Evolutionary conservation across 129 eudicot species (phyloP).

Genomic region (Lonicera japonica): DNA sequence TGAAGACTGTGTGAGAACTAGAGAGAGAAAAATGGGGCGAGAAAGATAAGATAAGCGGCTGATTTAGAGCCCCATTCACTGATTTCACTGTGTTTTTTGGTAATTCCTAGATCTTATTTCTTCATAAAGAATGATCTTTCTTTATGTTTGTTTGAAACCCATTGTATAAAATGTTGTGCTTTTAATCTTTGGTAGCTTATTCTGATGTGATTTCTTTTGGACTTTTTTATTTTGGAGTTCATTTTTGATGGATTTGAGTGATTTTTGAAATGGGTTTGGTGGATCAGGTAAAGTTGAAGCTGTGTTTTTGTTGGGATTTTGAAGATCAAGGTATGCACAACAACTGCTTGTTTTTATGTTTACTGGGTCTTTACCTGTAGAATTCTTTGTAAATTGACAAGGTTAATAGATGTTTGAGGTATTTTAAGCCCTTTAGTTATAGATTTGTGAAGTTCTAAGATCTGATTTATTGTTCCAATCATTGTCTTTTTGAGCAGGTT

Average conservation of each 20-base stretch:
- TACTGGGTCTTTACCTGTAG: background rate
- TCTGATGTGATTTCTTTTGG: background rate
- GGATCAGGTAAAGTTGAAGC: constrained; percentile 1
- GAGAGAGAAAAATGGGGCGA: constrained; percentile 6
- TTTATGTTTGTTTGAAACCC: constrained; percentile 3
- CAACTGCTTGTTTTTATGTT: constrained; percentile 5
- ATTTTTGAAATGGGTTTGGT: background rate
- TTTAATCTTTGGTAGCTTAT: background rate
- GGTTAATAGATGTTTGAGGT: background rate
- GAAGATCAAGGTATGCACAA: background rate
- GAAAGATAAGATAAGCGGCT: constrained; percentile 12
- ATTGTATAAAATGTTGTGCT: background rate
- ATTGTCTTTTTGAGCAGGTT: background rate
- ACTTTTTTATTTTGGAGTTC: background rate
- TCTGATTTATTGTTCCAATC: constrained; percentile 4
- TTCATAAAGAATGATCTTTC: background rate
- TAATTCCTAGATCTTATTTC: constrained; percentile 23
- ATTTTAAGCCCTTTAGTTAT: background rate
- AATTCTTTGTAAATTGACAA: background rate
- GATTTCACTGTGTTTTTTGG: constrained; percentile 10
- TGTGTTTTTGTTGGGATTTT: too few relatives aligned
- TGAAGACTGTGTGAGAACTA: background rate
- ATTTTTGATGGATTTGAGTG: background rate
- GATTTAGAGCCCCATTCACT: constrained; percentile 26
- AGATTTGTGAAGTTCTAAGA: background rate